Percentiles rank a stretch among this genome's conserved stretches.
phyloP scores from a whole-genome alignment of 768 basidiomycete genomes.

The Dacryopinax primogenitus region DNA sequence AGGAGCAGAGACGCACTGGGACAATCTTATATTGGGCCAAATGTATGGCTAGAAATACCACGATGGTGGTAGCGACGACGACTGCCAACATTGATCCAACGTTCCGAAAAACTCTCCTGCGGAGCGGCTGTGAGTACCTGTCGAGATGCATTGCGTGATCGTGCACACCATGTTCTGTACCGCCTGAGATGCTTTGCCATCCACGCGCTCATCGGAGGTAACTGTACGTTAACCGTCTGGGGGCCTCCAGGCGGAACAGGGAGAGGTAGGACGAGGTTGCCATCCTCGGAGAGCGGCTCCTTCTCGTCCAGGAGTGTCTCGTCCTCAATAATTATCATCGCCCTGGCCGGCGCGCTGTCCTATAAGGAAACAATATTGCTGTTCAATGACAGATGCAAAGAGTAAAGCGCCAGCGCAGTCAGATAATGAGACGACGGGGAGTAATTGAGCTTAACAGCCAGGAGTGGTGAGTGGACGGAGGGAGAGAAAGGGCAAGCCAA shows the following conservation, averaged over 20 bases:
- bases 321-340: slow-evolving; percentile 6
- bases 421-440: neutral
- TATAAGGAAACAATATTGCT: neutral
- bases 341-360: neutral
- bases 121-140: neutral
- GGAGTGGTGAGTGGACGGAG: neutral
- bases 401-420: neutral
- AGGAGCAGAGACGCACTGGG: neutral
- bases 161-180: neutral
- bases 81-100: neutral
- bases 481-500: neutral
- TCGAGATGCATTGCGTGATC: neutral
- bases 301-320: neutral
- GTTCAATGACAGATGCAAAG: no score
- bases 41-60: neutral
- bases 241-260: neutral
- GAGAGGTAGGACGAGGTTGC: neutral
- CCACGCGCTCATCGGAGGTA: neutral
- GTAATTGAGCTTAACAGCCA: neutral
- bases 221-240: neutral
- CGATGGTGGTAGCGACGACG: neutral
- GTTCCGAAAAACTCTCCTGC: neutral
- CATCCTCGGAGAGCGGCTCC: neutral
- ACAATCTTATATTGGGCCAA: neutral
- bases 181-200: neutral